Percentiles rank a stretch among this genome's conserved stretches.
Conservation (phyloP, 129 eudicot genomes). For the Calendula officinalis region DNA sequence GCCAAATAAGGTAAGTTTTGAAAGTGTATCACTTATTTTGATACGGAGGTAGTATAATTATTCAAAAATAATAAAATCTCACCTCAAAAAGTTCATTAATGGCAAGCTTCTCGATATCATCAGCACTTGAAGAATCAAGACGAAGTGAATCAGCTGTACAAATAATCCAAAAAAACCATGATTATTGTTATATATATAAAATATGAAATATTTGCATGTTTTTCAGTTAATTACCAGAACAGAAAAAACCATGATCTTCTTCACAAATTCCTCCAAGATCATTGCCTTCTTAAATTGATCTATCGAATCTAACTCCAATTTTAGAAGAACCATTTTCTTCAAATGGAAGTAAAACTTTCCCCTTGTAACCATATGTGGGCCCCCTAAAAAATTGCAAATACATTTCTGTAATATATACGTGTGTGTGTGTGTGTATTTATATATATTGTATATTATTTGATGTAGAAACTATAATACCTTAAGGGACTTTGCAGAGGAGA, state of each 20-base stretch:
- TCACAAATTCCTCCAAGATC: constrained; percentile 96
- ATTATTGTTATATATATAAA: not conserved
- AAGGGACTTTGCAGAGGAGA: constrained; percentile 47
- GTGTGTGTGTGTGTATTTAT: no score
- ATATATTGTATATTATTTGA: not conserved
- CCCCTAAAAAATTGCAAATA: constrained; percentile 41
- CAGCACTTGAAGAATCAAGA: constrained; percentile 66
- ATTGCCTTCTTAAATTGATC: constrained; percentile 73
- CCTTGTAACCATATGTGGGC: constrained; percentile 69
- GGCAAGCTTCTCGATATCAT: constrained; percentile 74
- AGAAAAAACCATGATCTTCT: constrained; percentile 84
- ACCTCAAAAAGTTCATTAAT: constrained; percentile 85
- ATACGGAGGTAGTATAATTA: not conserved
- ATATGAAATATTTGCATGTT: constrained; percentile 1
- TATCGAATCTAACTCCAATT: constrained; percentile 91
- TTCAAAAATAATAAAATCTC: not conserved
- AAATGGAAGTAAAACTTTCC: constrained; percentile 84
- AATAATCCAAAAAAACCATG: not conserved
- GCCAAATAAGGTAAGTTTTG: no score
- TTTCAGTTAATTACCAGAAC: constrained; percentile 55
- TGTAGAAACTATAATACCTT: constrained; percentile 45
- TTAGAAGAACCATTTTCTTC: constrained; percentile 83
- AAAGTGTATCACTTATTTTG: no score
- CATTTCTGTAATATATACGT: not conserved
- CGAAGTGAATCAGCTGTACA: constrained; percentile 72